Percentiles rank a stretch among this genome's conserved stretches.
Evolutionary conservation across 2,329 filamentous ascomycete species (phyloP).

Genomic region (Monilinia aucupariae): DNA sequence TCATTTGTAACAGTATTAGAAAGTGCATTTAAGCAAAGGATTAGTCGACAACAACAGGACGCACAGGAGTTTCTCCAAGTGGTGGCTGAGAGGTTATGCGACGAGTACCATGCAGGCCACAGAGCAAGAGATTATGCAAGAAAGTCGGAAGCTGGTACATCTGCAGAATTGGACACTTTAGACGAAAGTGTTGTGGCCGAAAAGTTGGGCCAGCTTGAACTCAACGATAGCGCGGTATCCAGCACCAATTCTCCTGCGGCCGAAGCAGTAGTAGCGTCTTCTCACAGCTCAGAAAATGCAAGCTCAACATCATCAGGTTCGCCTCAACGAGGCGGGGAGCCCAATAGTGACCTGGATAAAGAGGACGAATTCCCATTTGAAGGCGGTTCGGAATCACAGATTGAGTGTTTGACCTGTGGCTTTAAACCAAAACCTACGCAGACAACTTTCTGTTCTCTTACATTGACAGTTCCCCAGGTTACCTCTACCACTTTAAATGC

Average conservation of each 20-base stretch:
- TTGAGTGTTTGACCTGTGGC: slow-evolving; percentile 83
- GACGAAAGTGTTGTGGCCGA: slow-evolving; percentile 16
- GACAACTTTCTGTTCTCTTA: slow-evolving; percentile 86
- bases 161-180: slow-evolving; percentile 10
- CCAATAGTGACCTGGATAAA: slow-evolving; percentile 27
- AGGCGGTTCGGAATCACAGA: slow-evolving; percentile 87
- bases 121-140: slow-evolving; percentile 60
- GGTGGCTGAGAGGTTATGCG: slow-evolving; percentile 82
- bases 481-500: slow-evolving; percentile 73
- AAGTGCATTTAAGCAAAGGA: slow-evolving; percentile 78
- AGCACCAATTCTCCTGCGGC: slow-evolving; percentile 7
- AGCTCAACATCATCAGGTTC: slow-evolving; percentile 2
- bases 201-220: slow-evolving; percentile 14
- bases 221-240: slow-evolving; percentile 10
- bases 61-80: slow-evolving; percentile 96
- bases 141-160: slow-evolving; percentile 23
- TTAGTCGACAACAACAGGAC: slow-evolving; percentile 93
- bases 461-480: slow-evolving; percentile 81
- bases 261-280: slow-evolving; percentile 4
- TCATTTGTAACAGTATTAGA: slow-evolving; percentile 80
- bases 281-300: slow-evolving; percentile 10
- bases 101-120: slow-evolving; percentile 85
- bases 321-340: slow-evolving; percentile 4
- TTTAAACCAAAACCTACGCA: slow-evolving; percentile 81
- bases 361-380: slow-evolving; percentile 86